Evolutionary conservation across 352 stramenopile species (phyloP).

Genomic region (Pythium myriotylum): DNA sequence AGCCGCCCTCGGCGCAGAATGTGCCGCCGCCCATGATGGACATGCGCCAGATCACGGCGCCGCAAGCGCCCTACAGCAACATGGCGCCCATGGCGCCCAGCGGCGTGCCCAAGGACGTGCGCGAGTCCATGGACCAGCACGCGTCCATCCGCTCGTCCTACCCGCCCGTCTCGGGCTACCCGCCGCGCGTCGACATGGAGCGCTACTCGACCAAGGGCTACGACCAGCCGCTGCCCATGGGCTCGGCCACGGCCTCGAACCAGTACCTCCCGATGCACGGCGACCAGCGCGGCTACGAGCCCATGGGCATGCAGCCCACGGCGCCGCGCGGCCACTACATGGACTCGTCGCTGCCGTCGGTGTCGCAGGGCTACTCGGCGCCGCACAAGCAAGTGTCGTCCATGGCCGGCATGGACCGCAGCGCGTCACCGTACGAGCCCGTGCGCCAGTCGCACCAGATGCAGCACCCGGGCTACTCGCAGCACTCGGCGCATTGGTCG

Average conservation of each 20-base stretch:
- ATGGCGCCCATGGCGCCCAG: conserved; percentile 41
- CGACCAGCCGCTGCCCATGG: conserved; percentile 36
- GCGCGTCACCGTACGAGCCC: conserved; percentile 30
- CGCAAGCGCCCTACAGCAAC: conserved; percentile 40
- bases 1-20: conserved; percentile 19
- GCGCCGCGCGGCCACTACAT: conserved; percentile 58
- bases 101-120: conserved; percentile 40
- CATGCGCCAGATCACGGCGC: conserved; percentile 81
- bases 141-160: conserved; percentile 36
- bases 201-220: conserved; percentile 68
- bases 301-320: conserved; percentile 49
- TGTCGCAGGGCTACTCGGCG: conserved; percentile 58
- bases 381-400: conserved; percentile 26
- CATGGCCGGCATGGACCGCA: conserved; percentile 42
- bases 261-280: conserved; percentile 76
- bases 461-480: conserved; percentile 38
- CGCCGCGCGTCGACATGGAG: conserved; percentile 61
- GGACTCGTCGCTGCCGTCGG: conserved; percentile 48
- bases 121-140: conserved; percentile 48
- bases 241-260: conserved; percentile 22
- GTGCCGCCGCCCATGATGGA: conserved; percentile 70
- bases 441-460: conserved; percentile 18
- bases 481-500: conserved; percentile 44
- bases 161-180: conserved; percentile 40
- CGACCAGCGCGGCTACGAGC: conserved; percentile 77